Evolutionary conservation across 257 asterid genomes (phyloP).

Genomic region (Linderniella brevidens): DNA sequence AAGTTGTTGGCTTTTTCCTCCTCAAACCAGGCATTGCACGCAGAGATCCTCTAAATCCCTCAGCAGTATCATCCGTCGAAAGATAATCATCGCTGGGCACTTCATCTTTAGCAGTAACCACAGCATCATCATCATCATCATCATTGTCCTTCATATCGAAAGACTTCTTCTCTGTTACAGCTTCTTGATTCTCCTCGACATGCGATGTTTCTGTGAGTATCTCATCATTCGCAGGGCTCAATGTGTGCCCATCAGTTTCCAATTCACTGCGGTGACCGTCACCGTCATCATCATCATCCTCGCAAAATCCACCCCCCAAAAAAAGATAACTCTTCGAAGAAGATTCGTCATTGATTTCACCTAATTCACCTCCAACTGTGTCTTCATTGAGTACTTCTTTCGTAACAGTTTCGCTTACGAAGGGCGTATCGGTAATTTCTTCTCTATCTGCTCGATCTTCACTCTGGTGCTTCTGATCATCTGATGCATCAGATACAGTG

Average conservation of each 20-base stretch:
- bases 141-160: conserved; percentile 13
- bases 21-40: conserved; percentile 81
- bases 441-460: conserved; percentile 12
- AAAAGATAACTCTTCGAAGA: conserved; percentile 35
- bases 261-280: background rate
- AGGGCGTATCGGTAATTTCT: conserved; percentile 11
- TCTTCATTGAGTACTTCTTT: conserved; percentile 2
- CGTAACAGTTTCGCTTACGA: conserved; percentile 12
- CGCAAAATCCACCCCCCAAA: conserved; percentile 77
- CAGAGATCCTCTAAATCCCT: conserved; percentile 20
- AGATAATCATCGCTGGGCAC: background rate
- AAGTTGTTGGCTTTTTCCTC: conserved; percentile 28
- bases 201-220: too few species aligned
- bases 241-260: conserved; percentile 13
- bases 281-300: conserved; percentile 33
- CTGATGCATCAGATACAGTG: conserved; percentile 19
- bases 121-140: conserved; percentile 6
- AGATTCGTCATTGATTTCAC: background rate
- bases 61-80: conserved; percentile 10
- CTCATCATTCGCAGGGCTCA: conserved; percentile 6
- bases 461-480: conserved; percentile 9
- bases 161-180: conserved; percentile 5
- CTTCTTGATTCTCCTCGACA: too few species aligned
- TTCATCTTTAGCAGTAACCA: conserved; percentile 7
- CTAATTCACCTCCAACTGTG: background rate